Percentiles rank a stretch among this genome's conserved stretches.
Evolutionary conservation across 352 stramenopile genomes (phyloP).

Genomic region (Globisporangium paroecandrum): DNA sequence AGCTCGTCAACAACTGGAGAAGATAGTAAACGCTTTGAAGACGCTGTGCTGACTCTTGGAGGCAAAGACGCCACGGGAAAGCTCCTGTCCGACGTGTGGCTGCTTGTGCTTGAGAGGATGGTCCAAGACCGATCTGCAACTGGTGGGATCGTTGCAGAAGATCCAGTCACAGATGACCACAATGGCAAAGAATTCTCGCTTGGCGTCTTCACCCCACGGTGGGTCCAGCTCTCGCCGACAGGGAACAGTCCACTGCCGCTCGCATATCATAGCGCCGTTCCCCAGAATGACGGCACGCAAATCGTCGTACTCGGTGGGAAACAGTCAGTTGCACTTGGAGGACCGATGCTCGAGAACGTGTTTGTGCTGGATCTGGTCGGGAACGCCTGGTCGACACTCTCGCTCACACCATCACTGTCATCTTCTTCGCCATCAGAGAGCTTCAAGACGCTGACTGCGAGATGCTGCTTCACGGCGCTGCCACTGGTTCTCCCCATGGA

Average conservation of each 20-base stretch:
- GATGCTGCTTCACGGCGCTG: constrained; percentile 35
- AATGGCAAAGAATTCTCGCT: constrained; percentile 3
- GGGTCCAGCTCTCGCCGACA: constrained; percentile 39
- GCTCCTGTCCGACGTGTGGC: constrained; percentile 47
- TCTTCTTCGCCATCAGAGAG: constrained; percentile 3
- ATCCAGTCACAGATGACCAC: background rate
- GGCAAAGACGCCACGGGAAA: constrained; percentile 33
- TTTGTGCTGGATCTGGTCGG: constrained; percentile 46
- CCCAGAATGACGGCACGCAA: constrained; percentile 26
- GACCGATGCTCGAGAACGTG: constrained; percentile 32
- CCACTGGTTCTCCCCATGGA: constrained; percentile 31
- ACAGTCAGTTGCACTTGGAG: constrained; percentile 13
- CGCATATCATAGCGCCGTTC: constrained; percentile 40
- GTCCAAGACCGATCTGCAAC: background rate
- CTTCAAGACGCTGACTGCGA: constrained; percentile 19
- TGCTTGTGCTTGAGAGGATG: constrained; percentile 26
- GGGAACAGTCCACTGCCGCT: constrained; percentile 52
- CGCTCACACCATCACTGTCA: constrained; percentile 6
- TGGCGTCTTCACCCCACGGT: constrained; percentile 15
- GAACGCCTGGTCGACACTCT: constrained; percentile 42
- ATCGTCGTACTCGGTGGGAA: constrained; percentile 52
- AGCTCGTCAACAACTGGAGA: constrained; percentile 2
- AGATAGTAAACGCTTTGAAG: constrained; percentile 17
- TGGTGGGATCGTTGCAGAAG: background rate
- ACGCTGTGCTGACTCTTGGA: constrained; percentile 47